A percentile compares a stretch with the other conserved stretches of the same genome.
Evolutionary conservation across 140 eudicot genomes (phyloP).

Genomic region (Ambrosia hybrid): DNA sequence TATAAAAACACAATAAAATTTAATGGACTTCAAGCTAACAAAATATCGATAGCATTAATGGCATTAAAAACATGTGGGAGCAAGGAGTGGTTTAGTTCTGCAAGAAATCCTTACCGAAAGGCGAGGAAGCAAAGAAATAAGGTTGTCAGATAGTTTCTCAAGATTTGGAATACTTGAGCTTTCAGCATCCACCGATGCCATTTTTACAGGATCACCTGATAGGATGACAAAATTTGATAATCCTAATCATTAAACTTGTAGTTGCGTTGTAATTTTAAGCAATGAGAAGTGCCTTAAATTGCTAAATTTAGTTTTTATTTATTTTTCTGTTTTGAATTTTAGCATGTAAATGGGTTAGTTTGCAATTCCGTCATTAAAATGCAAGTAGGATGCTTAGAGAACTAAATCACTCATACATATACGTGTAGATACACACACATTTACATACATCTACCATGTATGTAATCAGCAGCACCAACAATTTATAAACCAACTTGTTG

Average conservation of each 20-base stretch:
- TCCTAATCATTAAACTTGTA: not conserved
- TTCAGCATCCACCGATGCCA: conserved; percentile 60
- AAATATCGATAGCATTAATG: not conserved
- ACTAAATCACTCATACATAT: conserved; percentile 11
- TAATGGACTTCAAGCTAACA: conserved; percentile 2
- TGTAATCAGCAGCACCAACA: not conserved
- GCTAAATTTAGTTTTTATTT: not conserved
- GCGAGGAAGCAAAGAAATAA: conserved; percentile 63
- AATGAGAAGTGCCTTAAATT: not conserved
- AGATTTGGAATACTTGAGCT: conserved; percentile 41
- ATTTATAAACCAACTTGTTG: not conserved
- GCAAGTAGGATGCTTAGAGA: conserved; percentile 11
- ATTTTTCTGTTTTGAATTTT: not conserved
- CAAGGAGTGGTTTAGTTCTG: conserved; percentile 4
- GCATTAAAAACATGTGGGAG: not conserved
- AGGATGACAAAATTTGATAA: conserved; percentile 18
- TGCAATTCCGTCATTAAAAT: not conserved
- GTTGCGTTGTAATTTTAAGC: not conserved
- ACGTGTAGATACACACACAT: not conserved
- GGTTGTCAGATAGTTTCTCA: conserved; percentile 61
- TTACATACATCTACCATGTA: conserved; percentile 1
- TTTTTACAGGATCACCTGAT: conserved; percentile 81
- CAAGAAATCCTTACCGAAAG: conserved; percentile 57
- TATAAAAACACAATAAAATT: not conserved
- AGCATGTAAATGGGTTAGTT: not conserved